Percentiles rank a stretch among this genome's conserved stretches.
phyloP scores from a whole-genome alignment of 805 yeast species.

The Schizosaccharomyces japonicus region DNA sequence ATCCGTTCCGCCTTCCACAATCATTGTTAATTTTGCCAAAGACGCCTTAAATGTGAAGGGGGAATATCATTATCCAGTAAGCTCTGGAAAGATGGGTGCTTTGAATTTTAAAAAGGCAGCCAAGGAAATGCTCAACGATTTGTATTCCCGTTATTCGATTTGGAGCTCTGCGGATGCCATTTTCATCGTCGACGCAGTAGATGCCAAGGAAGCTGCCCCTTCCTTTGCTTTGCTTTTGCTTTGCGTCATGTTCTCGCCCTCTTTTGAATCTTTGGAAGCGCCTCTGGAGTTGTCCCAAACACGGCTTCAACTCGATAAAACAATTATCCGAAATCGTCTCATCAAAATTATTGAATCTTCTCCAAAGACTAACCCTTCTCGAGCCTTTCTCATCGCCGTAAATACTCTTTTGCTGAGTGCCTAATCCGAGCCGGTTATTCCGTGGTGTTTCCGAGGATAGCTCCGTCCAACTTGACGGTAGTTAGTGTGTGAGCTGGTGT shows the following conservation, averaged over 20 bases:
- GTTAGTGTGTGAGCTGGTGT: too few relatives aligned
- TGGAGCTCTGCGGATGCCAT: neutral
- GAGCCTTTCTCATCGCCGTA: neutral
- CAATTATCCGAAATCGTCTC: neutral
- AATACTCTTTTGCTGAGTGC: neutral
- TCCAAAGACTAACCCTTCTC: constrained; percentile 2
- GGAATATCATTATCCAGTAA: neutral
- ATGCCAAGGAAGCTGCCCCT: neutral
- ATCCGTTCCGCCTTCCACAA: too few relatives aligned
- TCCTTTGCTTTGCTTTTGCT: neutral
- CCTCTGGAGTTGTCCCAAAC: neutral
- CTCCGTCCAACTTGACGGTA: too few relatives aligned
- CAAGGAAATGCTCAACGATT: neutral
- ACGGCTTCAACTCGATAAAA: neutral
- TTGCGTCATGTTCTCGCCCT: neutral
- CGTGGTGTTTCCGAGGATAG: neutral
- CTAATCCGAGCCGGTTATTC: neutral
- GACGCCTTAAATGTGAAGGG: neutral
- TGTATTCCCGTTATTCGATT: neutral
- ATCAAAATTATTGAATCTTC: neutral
- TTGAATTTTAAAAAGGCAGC: neutral
- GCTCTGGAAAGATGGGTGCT: neutral
- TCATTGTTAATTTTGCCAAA: neutral
- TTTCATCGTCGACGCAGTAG: neutral
- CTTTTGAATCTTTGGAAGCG: neutral